Percentiles rank a stretch among this genome's conserved stretches.
Evolutionary conservation across 2,329 filamentous ascomycete genomes (phyloP).

Genomic region (Orbilia oligospora): DNA sequence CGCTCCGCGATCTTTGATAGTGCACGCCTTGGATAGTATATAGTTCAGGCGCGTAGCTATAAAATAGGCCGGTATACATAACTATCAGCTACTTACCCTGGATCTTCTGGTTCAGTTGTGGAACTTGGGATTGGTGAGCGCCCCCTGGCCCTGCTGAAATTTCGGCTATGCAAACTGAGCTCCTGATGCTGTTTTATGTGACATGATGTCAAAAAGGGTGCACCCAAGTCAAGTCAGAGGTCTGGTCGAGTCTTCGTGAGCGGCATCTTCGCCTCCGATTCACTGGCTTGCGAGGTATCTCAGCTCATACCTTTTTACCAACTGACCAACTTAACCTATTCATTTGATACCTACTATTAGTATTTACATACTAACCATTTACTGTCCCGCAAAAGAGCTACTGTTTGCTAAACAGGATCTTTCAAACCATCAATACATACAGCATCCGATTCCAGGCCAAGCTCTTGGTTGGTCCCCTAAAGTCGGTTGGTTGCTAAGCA

Average conservation of each 20-base stretch:
- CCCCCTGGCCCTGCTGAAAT: background rate
- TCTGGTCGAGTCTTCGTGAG: background rate
- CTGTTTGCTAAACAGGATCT: too few relatives aligned
- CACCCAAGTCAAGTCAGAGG: too few relatives aligned
- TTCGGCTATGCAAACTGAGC: slow-evolving; percentile 17
- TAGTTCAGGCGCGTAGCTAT: background rate
- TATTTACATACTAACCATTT: too few relatives aligned
- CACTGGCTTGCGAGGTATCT: too few relatives aligned
- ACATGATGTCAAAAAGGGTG: slow-evolving; percentile 48
- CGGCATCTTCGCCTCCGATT: slow-evolving; percentile 12
- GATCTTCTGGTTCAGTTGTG: background rate
- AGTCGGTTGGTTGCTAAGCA: slow-evolving; percentile 5
- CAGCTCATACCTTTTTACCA: too few relatives aligned
- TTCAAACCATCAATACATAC: background rate
- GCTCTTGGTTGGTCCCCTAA: slow-evolving; percentile 22
- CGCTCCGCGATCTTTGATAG: background rate
- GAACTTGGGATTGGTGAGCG: slow-evolving; percentile 21
- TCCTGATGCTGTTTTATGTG: slow-evolving; percentile 38
- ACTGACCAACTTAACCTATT: too few relatives aligned
- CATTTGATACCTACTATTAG: too few relatives aligned
- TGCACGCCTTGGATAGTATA: background rate
- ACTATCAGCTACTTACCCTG: background rate
- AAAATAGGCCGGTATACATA: too few relatives aligned
- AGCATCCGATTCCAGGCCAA: background rate
- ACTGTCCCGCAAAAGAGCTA: too few relatives aligned